Evolutionary conservation across 2,329 filamentous ascomycete species (phyloP).

Genomic region (Alternaria dauci): DNA sequence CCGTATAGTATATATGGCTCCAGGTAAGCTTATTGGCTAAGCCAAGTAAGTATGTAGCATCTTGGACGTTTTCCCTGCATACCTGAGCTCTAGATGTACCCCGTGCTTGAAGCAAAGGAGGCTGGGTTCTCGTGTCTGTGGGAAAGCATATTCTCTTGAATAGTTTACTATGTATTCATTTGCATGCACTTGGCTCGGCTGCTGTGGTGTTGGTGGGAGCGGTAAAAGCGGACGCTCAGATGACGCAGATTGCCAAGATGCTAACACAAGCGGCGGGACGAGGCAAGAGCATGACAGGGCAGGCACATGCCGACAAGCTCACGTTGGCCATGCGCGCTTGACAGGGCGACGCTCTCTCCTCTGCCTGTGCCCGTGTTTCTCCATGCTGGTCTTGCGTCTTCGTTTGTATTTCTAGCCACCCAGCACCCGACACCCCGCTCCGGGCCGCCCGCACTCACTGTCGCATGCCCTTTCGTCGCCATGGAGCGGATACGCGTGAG

Average conservation of each 20-base stretch:
- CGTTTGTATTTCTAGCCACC: constrained; percentile 8
- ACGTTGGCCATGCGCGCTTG: constrained; percentile 23
- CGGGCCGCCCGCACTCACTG: constrained; percentile 2
- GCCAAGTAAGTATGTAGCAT: constrained; percentile 8
- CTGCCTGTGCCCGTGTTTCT: constrained; percentile 4
- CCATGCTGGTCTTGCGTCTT: constrained; percentile 12
- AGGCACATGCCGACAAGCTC: constrained; percentile 33
- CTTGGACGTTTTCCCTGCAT: constrained; percentile 4
- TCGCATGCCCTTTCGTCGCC: constrained; percentile 10
- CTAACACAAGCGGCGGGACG: constrained; percentile 31
- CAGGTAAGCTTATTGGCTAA: constrained; percentile 17
- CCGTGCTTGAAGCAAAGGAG: not conserved
- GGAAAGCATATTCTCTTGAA: constrained; percentile 8
- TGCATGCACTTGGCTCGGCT: not conserved
- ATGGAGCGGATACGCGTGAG: constrained; percentile 59
- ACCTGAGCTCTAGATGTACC: not conserved
- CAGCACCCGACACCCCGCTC: constrained; percentile 4
- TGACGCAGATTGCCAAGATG: constrained; percentile 33
- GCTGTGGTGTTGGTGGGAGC: not conserved
- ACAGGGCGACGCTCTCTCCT: constrained; percentile 11
- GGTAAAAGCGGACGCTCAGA: constrained; percentile 1
- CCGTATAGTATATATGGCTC: constrained; percentile 8
- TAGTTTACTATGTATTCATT: too few relatives aligned
- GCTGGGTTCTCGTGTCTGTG: not conserved
- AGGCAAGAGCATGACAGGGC: constrained; percentile 31